Percentiles rank a stretch among this genome's conserved stretches.
Conservation (phyloP, 768 basidiomycete genomes). For the Pisolithus microcarpus region DNA sequence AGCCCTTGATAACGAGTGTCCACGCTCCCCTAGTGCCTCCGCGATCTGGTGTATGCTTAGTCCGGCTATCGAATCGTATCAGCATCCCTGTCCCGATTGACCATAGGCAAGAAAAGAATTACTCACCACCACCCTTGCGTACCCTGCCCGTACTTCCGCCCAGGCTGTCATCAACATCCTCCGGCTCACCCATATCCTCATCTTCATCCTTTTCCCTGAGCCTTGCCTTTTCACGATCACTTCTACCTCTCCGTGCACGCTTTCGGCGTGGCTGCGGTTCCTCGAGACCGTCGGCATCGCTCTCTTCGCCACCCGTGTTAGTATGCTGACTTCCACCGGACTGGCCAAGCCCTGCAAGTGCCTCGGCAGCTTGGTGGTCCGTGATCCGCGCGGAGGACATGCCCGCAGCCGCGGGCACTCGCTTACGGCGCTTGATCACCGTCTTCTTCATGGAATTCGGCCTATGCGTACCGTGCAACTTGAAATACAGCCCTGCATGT, state of each 20-base stretch:
- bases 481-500: constrained; percentile 86
- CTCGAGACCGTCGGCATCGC: constrained; percentile 32
- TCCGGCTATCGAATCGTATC: constrained; percentile 21
- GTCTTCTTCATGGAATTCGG: constrained; percentile 99
- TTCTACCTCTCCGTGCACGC: constrained; percentile 38
- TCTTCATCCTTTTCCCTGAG: constrained; percentile 37
- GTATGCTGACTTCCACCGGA: constrained; percentile 29
- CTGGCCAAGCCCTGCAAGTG: constrained; percentile 77
- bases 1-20: constrained; percentile 23
- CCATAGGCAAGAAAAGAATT: background rate
- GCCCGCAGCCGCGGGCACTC: constrained; percentile 79
- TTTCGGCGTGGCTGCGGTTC: constrained; percentile 54
- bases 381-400: constrained; percentile 48
- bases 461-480: constrained; percentile 93
- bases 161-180: constrained; percentile 25
- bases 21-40: constrained; percentile 28
- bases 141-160: constrained; percentile 19
- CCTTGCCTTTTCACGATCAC: constrained; percentile 32
- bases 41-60: constrained; percentile 29
- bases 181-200: constrained; percentile 42
- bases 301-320: constrained; percentile 33
- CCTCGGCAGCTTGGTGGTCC: constrained; percentile 86
- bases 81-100: background rate
- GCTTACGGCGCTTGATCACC: constrained; percentile 95
- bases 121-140: constrained; percentile 25